Percentiles rank a stretch among this genome's conserved stretches.
phyloP scores from a whole-genome alignment of 2,329 filamentous ascomycete species.

The Aspergillus quadrilineatus region DNA sequence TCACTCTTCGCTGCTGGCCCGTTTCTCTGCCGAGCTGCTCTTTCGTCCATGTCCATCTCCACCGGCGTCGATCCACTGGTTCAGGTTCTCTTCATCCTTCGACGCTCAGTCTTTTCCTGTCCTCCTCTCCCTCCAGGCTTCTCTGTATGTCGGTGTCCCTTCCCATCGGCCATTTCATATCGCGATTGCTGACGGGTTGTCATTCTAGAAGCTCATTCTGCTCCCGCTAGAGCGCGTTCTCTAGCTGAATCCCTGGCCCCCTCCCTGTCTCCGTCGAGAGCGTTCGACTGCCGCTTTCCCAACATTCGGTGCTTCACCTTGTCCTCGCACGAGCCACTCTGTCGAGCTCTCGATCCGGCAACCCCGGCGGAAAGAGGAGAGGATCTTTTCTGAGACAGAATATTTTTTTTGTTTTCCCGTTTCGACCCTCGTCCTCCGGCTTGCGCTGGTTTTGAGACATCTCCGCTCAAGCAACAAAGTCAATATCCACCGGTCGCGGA shows the following conservation, averaged over 20 bases:
- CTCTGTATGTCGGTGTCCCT: constrained; percentile 5
- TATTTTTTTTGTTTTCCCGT: not conserved
- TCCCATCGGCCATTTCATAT: not conserved
- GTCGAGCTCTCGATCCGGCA: constrained; percentile 8
- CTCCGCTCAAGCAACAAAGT: constrained; percentile 1
- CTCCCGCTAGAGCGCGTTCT: constrained; percentile 9
- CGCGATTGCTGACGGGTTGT: not conserved
- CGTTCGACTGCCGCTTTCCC: constrained; percentile 6
- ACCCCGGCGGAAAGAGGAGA: not conserved
- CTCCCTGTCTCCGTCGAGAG: constrained; percentile 12
- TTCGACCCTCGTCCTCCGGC: constrained; percentile 5
- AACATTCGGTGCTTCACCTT: constrained; percentile 16
- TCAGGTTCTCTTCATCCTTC: constrained; percentile 12
- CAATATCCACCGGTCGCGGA: constrained; percentile 9
- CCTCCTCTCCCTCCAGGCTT: not conserved
- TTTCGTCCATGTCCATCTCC: constrained; percentile 12
- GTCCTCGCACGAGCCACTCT: constrained; percentile 13
- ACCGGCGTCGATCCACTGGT: constrained; percentile 22
- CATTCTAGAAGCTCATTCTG: constrained; percentile 14
- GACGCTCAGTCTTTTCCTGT: constrained; percentile 1
- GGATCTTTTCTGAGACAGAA: not conserved
- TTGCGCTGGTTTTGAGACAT: constrained; percentile 1
- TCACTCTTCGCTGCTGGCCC: not conserved
- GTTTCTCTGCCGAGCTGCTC: constrained; percentile 10
- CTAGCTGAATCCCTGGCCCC: constrained; percentile 6